phyloP scores from a whole-genome alignment of 225 moss, liverwort and hornwort species.

The Neckera pumila region DNA sequence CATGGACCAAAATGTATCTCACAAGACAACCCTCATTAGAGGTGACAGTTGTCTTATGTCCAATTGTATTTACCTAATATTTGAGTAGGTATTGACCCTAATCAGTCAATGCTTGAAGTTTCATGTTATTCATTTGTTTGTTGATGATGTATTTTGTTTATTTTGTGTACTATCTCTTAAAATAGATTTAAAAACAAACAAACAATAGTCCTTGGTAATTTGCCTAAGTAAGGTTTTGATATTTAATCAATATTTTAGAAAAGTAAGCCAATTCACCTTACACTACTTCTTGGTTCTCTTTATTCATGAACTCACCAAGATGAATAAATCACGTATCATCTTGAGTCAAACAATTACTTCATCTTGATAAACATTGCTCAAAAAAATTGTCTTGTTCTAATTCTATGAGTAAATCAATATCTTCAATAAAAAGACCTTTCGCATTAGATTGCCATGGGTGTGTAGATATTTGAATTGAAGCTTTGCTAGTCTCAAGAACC shows the following conservation, averaged over 20 bases:
- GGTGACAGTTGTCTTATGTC: not conserved
- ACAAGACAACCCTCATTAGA: not conserved
- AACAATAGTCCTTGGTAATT: too few species aligned
- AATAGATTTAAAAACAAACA: not conserved
- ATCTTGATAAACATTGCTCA: not conserved
- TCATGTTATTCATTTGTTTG: not conserved
- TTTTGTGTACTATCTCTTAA: not conserved
- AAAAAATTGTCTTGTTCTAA: too few species aligned
- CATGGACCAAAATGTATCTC: rapidly evolving
- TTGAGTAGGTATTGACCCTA: rapidly evolving
- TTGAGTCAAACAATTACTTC: not conserved
- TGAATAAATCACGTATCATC: too few species aligned
- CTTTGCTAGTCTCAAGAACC: not conserved
- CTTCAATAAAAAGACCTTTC: rapidly evolving
- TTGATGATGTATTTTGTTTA: not conserved
- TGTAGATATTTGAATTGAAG: not conserved
- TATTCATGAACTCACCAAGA: not conserved
- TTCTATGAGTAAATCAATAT: not conserved
- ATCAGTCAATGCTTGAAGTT: rapidly evolving
- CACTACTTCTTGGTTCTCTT: rapidly evolving
- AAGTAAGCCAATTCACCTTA: not conserved
- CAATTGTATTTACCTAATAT: not conserved
- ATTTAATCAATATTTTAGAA: not conserved
- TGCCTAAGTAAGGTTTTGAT: rapidly evolving
- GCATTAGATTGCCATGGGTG: not conserved